Conservation (phyloP, 306 rosid species). For the Vachellia pachyceras region DNA sequence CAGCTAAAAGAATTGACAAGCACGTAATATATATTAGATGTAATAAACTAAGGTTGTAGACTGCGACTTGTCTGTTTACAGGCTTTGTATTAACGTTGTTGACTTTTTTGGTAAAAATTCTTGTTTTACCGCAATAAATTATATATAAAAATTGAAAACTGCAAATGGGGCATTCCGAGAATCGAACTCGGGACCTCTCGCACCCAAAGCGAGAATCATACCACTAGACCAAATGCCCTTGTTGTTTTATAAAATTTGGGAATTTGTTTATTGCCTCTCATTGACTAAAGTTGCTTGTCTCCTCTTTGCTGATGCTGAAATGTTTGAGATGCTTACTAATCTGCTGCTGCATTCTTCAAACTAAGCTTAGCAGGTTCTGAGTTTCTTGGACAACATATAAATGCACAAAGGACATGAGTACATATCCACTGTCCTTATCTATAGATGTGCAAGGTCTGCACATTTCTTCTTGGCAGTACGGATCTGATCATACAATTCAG, state of each 20-base stretch:
- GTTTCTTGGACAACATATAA: background rate
- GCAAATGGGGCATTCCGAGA: conserved; percentile 32
- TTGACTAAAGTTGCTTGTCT: background rate
- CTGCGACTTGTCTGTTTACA: background rate
- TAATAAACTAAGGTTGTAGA: background rate
- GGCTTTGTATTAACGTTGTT: background rate
- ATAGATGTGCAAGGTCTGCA: background rate
- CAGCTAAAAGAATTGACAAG: background rate
- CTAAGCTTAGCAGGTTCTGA: background rate
- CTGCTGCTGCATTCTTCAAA: background rate
- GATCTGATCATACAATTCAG: background rate
- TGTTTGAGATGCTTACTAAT: conserved; percentile 7
- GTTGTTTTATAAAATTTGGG: background rate
- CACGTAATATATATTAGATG: background rate
- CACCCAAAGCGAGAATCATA: conserved; percentile 64
- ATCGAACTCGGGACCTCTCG: conserved; percentile 56
- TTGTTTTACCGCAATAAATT: background rate
- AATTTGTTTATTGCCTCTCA: background rate
- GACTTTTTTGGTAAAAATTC: background rate
- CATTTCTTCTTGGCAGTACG: background rate
- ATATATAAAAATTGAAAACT: background rate
- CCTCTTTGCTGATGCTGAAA: background rate
- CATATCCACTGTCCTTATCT: background rate
- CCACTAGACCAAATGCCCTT: conserved; percentile 63
- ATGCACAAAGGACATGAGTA: background rate